Base-by-base conservation (phyloP, 1,284 basidiomycete species). In the Gymnopus androsaceus region DNA sequence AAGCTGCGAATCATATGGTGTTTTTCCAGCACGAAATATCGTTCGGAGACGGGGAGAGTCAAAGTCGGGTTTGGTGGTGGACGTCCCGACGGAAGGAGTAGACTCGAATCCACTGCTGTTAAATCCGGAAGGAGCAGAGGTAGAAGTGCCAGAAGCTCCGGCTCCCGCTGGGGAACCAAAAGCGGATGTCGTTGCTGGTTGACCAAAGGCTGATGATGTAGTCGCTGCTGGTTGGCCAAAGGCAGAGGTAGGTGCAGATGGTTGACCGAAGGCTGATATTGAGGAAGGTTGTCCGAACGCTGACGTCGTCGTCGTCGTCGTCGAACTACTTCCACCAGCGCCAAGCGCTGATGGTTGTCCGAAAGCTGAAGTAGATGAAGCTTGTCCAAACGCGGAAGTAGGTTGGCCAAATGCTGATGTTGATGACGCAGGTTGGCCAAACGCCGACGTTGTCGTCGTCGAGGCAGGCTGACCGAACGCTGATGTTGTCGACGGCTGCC, bases 1-100 rank as follows among this genome's bases (percentile, higher is more conserved):
- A 25, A 90, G 71, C 40, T 81, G 66, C 36, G 58, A 66, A 62
- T 86, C 85, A 68, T 86, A 89, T 57, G 77, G 78, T 61, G 81
- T 80, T 48, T 71, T 61, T 14, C 75, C 79, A 1, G 78, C 78
- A 41, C 30, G 36, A 49, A 34, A 27, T 23, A 46, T 15, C 11
- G 37, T 19, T 23, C 36, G 34, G 21, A 57, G 45, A 3, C 44
- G 42, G 21, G 48, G 34, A n/a, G 33, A 19, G 25, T 38, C 55
- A 23, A 31, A 59, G 15, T 56, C 21, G 30, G 50, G 51, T 25
- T 48, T 49, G 31, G 46, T 33, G 28, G 51, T 14, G 33, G 47
- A 37, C 12, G 30, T 33, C 21, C 25, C 6, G 52, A 56, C 30
- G 38, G 44, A 8, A 30, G 50, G 36, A 33, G 42, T 6, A 25